Evolutionary conservation across 1,139 yeast species (phyloP), one percentile per base, ranked within the genome.

Genomic region (Schizosaccharomyces versatilis): DNA sequence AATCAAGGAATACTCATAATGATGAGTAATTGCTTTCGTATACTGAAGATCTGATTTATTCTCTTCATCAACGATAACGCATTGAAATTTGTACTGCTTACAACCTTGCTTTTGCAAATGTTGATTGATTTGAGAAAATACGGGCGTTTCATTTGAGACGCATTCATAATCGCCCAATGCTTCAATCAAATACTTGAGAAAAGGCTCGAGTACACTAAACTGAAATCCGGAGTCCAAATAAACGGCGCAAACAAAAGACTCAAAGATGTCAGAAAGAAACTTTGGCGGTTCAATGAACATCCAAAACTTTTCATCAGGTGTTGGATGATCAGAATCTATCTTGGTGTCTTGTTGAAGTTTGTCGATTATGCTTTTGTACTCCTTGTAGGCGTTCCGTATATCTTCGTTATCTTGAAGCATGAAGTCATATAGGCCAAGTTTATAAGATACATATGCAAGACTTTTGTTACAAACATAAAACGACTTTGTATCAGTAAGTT

Each of bases 181-280:
- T 9, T 44, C 15, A 44, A 44, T 7, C 6, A 44, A 44, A 17
- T 17, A 32, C 12, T 32, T 32, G 10, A 44, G n/a, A 8, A 44
- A 3, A 32, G 32, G 32, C 19, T 12, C 3, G 9, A 44, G 49
- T 9, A n/a, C 14, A 19, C 32, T 15, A 9, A 44, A 44, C n/a
- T 8, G 14, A 40, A 57, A 56, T 8, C 52, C 54, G 15, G 57
- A 54, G 41, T 57, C 59, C 24, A 57, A 38, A 47, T 54, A 54
- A 24, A 57, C 54, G 5, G 58, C 58, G 8, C 59, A 57, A n/a
- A 57, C 36, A 14, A 55, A 15, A 9, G 58, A 48, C 39, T 57
- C 59, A n/a, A 57, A 38, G 17, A 54, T 53, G 17, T 57, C 59
- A 10, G 58, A 53, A 52, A 57, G 52, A 44, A 57, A 55, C 51